A percentile compares a stretch with the other conserved stretches of the same genome.
These are phyloP conservation scores for Puccinia novopanici DNA, from an alignment of 1,284 basidiomycete genomes.

Conservation along the genomic window DNA sequence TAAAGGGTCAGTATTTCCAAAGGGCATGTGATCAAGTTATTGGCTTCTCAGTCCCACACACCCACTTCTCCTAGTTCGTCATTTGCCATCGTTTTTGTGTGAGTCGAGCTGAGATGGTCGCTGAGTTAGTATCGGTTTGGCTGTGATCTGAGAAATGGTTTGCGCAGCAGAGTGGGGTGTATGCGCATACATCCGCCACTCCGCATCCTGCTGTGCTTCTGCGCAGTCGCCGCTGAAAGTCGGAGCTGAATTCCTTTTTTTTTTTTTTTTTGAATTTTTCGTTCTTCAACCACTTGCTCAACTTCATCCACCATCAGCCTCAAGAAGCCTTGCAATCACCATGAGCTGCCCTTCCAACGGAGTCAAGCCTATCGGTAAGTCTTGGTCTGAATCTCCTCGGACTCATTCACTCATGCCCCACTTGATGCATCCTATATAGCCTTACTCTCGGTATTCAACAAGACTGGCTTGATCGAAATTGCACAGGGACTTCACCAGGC, in stretches of 20 bases:
- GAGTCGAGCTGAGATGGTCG: background rate
- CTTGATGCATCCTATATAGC: slow-evolving; percentile 62
- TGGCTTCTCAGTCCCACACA: slow-evolving; percentile 2
- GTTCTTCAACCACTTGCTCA: background rate
- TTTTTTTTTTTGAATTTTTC: background rate
- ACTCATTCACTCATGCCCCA: background rate
- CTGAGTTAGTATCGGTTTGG: no score
- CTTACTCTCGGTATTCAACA: slow-evolving; percentile 95
- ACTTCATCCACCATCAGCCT: background rate
- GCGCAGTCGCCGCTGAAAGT: background rate
- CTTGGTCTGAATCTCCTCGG: background rate
- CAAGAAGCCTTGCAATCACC: background rate
- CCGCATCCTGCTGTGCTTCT: background rate
- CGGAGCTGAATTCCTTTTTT: background rate
- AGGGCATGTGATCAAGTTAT: no score
- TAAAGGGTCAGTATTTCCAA: no score
- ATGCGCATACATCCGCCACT: slow-evolving; percentile 5
- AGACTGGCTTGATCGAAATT: slow-evolving; percentile 83
- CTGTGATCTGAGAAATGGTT: background rate
- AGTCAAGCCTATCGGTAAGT: slow-evolving; percentile 45
- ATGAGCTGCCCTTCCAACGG: slow-evolving; percentile 49
- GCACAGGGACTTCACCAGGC: slow-evolving; percentile 77
- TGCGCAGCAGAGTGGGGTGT: background rate
- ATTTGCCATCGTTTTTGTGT: background rate
- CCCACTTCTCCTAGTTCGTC: slow-evolving; percentile 43